phyloP scores from a whole-genome alignment of 2,329 filamentous ascomycete genomes.

The Mollisiaceae sp. region DNA sequence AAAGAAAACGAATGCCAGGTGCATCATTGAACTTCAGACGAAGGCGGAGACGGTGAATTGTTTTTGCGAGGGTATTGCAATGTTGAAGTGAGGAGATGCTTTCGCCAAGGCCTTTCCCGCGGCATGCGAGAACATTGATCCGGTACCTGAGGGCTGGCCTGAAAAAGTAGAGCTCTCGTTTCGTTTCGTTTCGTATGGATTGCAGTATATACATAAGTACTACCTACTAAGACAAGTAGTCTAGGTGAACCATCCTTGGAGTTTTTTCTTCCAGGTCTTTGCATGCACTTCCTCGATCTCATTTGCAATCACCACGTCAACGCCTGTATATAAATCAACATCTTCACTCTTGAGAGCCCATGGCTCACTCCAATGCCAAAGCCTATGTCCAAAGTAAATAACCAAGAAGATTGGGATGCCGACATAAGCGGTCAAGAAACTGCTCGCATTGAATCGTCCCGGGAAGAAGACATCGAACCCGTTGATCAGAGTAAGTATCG shows the following conservation, averaged over 20 bases:
- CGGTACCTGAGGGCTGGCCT: neutral
- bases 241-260: constrained; percentile 32
- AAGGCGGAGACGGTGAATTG: neutral
- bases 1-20: constrained; percentile 11
- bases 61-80: neutral
- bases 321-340: constrained; percentile 57
- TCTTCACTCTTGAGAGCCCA: constrained; percentile 56
- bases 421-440: constrained; percentile 69
- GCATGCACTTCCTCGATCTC: constrained; percentile 28
- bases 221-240: neutral
- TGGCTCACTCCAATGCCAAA: constrained; percentile 50
- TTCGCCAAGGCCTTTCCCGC: neutral
- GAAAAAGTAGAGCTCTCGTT: neutral
- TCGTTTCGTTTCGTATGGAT: neutral
- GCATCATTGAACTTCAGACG: constrained; percentile 6
- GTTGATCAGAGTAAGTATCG: constrained; percentile 61
- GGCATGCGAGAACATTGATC: neutral
- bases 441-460: constrained; percentile 57
- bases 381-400: constrained; percentile 59
- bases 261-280: constrained; percentile 28
- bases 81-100: neutral
- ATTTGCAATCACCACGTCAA: constrained; percentile 46
- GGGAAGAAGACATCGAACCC: constrained; percentile 70
- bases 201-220: neutral
- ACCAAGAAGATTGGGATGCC: constrained; percentile 65